Evolutionary conservation across 306 rosid species (phyloP).

Genomic region (Vicia villosa): DNA sequence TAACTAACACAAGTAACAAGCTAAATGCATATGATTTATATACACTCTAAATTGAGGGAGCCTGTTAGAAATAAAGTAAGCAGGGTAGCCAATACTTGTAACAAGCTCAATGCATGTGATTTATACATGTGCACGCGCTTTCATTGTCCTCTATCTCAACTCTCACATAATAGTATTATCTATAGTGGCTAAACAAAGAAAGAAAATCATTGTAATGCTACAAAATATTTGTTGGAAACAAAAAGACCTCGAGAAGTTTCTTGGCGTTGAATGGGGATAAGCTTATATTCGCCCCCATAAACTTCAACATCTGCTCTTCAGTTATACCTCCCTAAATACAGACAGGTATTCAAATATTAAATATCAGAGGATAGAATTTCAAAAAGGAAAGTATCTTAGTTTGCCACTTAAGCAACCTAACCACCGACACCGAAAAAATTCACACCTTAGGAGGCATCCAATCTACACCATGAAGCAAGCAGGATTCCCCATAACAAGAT

Average conservation of each 20-base stretch:
- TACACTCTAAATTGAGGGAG: background rate
- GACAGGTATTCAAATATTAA: slow-evolving; percentile 27
- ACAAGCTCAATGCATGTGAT: too few species aligned
- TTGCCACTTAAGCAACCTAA: slow-evolving; percentile 11
- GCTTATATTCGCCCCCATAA: slow-evolving; percentile 82
- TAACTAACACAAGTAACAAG: background rate
- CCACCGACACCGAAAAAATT: slow-evolving; percentile 12
- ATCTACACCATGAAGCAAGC: slow-evolving; percentile 91
- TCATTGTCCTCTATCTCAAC: background rate
- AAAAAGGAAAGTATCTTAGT: slow-evolving; percentile 25
- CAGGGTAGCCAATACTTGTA: too few species aligned
- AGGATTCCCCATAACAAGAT: slow-evolving; percentile 86
- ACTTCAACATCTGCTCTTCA: slow-evolving; percentile 96
- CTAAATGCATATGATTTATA: background rate
- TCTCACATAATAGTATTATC: slow-evolving; percentile 9
- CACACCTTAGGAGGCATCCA: slow-evolving; percentile 97
- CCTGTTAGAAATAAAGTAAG: background rate
- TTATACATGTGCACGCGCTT: too few species aligned
- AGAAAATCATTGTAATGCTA: slow-evolving; percentile 24
- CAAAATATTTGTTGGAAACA: slow-evolving; percentile 27
- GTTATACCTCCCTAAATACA: slow-evolving; percentile 80
- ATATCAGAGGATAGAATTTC: slow-evolving; percentile 23
- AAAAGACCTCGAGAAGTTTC: slow-evolving; percentile 82
- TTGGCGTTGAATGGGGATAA: slow-evolving; percentile 72
- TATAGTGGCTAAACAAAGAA: slow-evolving; percentile 19